phyloP scores from a whole-genome alignment of 305 asterid genomes.

The Solanum hybrid region DNA sequence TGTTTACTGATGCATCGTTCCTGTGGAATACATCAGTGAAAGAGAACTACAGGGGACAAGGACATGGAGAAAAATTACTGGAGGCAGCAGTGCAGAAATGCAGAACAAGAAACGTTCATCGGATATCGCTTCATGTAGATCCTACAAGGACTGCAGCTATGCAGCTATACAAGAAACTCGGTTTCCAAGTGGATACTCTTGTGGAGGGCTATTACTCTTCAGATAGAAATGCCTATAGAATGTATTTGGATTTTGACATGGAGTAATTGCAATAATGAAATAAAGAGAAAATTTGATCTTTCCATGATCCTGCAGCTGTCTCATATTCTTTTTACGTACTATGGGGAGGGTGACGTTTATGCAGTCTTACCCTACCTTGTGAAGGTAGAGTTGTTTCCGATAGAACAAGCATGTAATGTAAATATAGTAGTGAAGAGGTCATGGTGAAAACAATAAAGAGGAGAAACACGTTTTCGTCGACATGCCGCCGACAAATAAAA shows the following conservation, averaged over 20 bases:
- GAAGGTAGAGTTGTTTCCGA: neutral
- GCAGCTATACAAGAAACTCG: conserved; percentile 69
- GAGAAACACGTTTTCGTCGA: neutral
- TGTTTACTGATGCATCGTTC: neutral
- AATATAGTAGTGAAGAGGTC: neutral
- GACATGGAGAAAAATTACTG: conserved; percentile 71
- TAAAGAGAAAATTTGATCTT: neutral
- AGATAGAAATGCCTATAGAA: conserved; percentile 72
- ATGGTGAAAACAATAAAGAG: neutral
- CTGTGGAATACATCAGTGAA: conserved; percentile 36
- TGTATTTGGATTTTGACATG: conserved; percentile 56
- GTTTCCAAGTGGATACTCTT: conserved; percentile 62
- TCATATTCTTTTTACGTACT: neutral
- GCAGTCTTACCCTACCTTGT: neutral
- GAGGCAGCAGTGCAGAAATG: conserved; percentile 69
- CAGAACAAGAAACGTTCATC: conserved; percentile 51
- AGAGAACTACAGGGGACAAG: conserved; percentile 55
- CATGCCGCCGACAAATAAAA: too few species aligned
- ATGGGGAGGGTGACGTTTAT: neutral
- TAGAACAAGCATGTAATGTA: neutral
- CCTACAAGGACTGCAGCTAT: conserved; percentile 64
- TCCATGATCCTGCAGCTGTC: neutral
- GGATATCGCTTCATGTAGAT: conserved; percentile 79
- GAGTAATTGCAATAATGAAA: conserved; percentile 19
- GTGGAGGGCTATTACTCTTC: conserved; percentile 61